Base-by-base conservation (phyloP, 1,139 yeast genomes). In the Lizanozyma gosingica region DNA sequence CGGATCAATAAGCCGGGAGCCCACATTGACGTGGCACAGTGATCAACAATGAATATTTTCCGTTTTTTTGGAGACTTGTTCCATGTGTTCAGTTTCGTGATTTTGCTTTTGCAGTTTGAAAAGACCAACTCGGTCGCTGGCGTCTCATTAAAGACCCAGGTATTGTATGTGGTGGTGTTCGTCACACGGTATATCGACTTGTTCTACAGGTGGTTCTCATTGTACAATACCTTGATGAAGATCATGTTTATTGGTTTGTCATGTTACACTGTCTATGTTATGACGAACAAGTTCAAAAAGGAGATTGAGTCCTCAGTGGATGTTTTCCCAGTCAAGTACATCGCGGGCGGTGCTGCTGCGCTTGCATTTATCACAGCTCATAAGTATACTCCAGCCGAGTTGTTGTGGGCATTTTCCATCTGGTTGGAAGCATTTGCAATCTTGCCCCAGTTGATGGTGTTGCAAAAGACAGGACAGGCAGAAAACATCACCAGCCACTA, bases 341-440 rank as follows among this genome's bases (percentile, higher is more conserved):
- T 92, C 47, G 49, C 86, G 6, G 80, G 73, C 8, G 90, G 83
- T 1, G 70, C 92, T 1, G 63, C 65, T 8, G 55, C 85, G 3
- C 54, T 80, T 49, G 74, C 86, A 1, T 62, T 87, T 39, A 52
- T 87, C 9, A 80, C 86, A 63, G 81, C 86, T 41, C 73, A 78
- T 54, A 73, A 76, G 43, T 88, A 80, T 60, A 62, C 79, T 0
- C 38, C 78, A 16, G 50, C 73, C 9, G 95, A 90, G 56, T 52
- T 83, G 4, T 50, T 75, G 22, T 85, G 94, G 94, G 70, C 86
- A 18, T 86, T 83, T 53, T 79, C 87, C 14, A 59, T 83, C 40
- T 86, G 95, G 94, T 72, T 92, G 41, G 98, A 92, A 62, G 76
- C 92, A 37, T 86, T 86, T 38, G 95, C 96, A 15, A 87, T 92